Base-by-base conservation (phyloP, 305 asterid genomes). In the Fraxinus platypoda region DNA sequence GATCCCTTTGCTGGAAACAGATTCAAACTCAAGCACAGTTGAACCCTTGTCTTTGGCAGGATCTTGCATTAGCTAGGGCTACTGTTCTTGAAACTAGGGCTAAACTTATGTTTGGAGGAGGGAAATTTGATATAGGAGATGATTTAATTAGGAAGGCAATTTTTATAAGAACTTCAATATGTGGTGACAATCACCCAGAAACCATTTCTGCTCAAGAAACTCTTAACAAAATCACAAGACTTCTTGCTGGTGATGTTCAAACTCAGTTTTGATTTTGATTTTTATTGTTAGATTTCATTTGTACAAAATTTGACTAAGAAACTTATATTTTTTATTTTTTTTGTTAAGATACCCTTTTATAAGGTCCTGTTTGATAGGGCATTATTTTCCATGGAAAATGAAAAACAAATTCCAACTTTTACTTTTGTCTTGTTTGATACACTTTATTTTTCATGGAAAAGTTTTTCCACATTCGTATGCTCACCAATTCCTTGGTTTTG, bases 21-120 rank as follows among this genome's bases (percentile, higher is more conserved):
- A 87, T 90, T 37, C 96, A 89, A 80, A 94, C 98, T 31, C 91
- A 83, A 2, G 98, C 99, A 0, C 98, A 94, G 86, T 26, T 95
- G 85, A 94, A 95, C 68, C 99, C 99, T 43, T 88, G 92, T 76
- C 90, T 95, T 7, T 95, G 99, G 99, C 97, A 93, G 78, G 97
- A 94, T 23, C 97, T 94, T 38, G 98, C 99, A 0, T 79, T 95
- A 76, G 89, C 97, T 2, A 80, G 99, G 83, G 99, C 99, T 5
- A 89, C 89, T 0, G 97, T 95, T 84, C 90, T 94, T 0, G 99
- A 95, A 64, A 90, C 94, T 38, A 81, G 99, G 87, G 97, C 97
- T 0, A 93, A 94, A 89, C 82, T 95, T 41, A 95, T 95, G 99
- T 90, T 89, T 43, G 90, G 96, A 89, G 99, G 98, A 30, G 97